Conservation (phyloP, 2,329 filamentous ascomycete species). For the Chalaropsis ovoidea region DNA sequence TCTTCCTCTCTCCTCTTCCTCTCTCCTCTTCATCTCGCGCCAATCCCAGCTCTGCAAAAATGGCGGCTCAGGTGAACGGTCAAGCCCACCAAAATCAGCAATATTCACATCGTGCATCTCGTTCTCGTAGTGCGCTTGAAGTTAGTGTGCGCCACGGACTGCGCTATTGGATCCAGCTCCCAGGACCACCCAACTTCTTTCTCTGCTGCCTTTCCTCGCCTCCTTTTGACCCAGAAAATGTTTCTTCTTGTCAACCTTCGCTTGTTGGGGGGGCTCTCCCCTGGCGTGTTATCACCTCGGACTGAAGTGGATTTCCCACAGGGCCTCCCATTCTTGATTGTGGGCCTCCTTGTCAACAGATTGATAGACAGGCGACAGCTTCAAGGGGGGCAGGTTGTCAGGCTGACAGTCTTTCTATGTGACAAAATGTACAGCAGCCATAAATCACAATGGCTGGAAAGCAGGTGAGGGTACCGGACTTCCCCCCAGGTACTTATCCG, state of each 20-base stretch:
- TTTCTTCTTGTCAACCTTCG: background rate
- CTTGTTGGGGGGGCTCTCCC: background rate
- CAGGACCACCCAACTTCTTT: background rate
- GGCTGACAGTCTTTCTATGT: background rate
- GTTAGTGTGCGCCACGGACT: conserved; percentile 9
- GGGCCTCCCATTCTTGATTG: background rate
- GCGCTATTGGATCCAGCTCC: conserved; percentile 13
- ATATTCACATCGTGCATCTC: conserved; percentile 8
- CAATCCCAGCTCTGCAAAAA: background rate
- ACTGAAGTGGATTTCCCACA: conserved; percentile 1
- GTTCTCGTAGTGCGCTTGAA: background rate
- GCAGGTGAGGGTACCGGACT: no score
- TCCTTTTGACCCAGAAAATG: background rate
- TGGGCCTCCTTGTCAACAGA: conserved; percentile 4
- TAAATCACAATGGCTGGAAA: background rate
- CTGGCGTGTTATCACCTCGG: background rate
- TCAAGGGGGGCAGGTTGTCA: conserved; percentile 3
- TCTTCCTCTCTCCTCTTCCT: background rate
- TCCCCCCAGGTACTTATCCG: background rate
- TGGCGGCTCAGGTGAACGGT: background rate
- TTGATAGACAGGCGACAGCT: conserved; percentile 12
- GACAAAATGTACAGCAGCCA: background rate
- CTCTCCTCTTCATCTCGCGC: background rate
- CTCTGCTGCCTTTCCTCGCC: background rate
- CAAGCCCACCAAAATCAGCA: background rate